Conservation (phyloP, 2,329 filamentous ascomycete genomes). For the Coleophoma eucalyptorum region DNA sequence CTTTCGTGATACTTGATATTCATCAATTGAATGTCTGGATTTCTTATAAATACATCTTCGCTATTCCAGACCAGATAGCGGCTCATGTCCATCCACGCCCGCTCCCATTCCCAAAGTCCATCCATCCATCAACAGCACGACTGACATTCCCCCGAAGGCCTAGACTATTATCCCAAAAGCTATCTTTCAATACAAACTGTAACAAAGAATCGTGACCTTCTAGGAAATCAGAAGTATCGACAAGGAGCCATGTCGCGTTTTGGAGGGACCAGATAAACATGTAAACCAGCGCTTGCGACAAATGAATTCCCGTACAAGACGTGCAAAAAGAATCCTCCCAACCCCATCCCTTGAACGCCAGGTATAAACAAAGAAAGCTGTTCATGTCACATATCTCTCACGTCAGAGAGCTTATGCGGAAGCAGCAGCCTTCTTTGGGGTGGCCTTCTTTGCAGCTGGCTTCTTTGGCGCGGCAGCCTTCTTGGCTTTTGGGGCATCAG, state of each 20-base stretch:
- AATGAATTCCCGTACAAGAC: background rate
- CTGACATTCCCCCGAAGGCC: background rate
- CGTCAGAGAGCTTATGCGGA: background rate
- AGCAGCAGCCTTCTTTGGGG: constrained; percentile 18
- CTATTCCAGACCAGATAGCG: background rate
- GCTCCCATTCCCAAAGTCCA: no score
- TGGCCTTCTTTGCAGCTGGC: constrained; percentile 10
- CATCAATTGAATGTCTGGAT: background rate
- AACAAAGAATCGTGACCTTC: no score
- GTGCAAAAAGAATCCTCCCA: background rate
- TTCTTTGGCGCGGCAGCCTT: constrained; percentile 31
- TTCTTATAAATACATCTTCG: background rate
- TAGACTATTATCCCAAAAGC: background rate
- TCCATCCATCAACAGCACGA: no score
- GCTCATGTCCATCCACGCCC: no score
- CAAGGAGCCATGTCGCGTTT: background rate
- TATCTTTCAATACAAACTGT: background rate
- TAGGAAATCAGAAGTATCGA: no score
- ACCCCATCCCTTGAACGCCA: background rate
- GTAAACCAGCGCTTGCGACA: background rate
- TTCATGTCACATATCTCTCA: background rate
- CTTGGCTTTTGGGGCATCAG: constrained; percentile 42
- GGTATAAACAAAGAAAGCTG: background rate
- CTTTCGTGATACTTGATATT: background rate
- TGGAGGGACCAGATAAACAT: background rate